A percentile compares a stretch with the other conserved stretches of the same genome.
Evolutionary conservation across 148 eudicot genomes (phyloP).

Genomic region (Camellia sinensis): DNA sequence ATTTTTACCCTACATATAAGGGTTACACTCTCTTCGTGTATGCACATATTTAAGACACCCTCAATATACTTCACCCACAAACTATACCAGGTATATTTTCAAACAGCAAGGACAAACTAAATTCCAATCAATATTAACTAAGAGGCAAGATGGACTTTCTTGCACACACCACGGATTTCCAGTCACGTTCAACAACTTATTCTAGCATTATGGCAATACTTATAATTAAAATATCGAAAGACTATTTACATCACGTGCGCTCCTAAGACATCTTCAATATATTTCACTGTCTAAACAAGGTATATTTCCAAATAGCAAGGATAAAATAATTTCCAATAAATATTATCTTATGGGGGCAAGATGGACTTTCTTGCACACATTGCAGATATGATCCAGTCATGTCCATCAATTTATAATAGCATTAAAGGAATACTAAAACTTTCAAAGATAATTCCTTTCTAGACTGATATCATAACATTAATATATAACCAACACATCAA

Average conservation of each 20-base stretch:
- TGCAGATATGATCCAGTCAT: not conserved
- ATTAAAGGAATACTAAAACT: not conserved
- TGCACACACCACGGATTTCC: too few species aligned
- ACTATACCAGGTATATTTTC: not conserved
- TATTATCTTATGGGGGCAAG: not conserved
- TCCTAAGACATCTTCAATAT: not conserved
- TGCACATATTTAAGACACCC: not conserved
- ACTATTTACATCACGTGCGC: not conserved
- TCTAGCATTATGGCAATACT: too few species aligned
- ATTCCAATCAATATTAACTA: too few species aligned
- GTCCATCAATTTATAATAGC: not conserved
- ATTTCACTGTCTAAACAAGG: not conserved
- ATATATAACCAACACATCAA: too few species aligned
- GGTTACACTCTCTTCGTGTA: too few species aligned
- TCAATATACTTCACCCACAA: not conserved
- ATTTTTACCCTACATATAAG: too few species aligned
- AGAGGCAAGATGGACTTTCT: too few species aligned
- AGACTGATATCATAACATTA: not conserved
- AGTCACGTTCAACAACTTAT: too few species aligned
- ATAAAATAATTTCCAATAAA: not conserved
- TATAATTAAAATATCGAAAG: too few species aligned
- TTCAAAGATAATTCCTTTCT: not conserved
- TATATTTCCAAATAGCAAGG: not conserved
- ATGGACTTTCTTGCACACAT: not conserved
- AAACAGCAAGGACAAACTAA: not conserved